Percentiles rank a stretch among this genome's conserved stretches.
phyloP scores from a whole-genome alignment of 352 stramenopile species.

The Ophiocytium majus region DNA sequence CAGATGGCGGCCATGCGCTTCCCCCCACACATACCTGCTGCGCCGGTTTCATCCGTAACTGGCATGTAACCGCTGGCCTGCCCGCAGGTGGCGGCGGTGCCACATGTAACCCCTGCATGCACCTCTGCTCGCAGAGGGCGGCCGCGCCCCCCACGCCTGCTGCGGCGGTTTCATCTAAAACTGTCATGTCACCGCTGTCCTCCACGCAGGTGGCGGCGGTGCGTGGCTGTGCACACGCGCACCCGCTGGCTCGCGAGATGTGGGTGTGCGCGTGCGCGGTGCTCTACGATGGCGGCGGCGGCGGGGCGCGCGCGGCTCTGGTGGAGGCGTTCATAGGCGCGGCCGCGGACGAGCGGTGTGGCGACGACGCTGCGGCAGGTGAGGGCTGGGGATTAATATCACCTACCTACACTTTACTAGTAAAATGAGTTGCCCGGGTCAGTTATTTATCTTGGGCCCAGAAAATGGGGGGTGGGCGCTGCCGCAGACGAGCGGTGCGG shows the following conservation, averaged over 20 bases:
- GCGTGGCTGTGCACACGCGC: slow-evolving; percentile 9
- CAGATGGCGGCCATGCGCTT: no score
- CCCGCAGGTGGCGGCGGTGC: no score
- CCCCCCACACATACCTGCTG: no score
- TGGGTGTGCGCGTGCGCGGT: neutral
- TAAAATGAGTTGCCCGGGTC: neutral
- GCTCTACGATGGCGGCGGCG: neutral
- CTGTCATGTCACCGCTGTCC: no score
- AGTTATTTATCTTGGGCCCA: neutral
- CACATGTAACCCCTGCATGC: no score
- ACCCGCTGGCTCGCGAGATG: slow-evolving; percentile 11
- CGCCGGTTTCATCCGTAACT: no score
- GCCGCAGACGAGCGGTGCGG: neutral
- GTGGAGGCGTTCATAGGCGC: neutral
- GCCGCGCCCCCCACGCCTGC: no score
- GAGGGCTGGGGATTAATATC: neutral
- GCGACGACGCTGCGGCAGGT: neutral
- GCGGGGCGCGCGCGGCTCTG: neutral
- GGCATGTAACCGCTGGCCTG: no score
- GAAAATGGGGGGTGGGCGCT: neutral
- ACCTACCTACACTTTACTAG: neutral
- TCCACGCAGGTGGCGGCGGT: neutral
- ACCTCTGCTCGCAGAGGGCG: no score
- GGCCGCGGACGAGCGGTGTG: neutral
- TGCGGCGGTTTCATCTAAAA: no score